A percentile compares a stretch with the other conserved stretches of the same genome.
These are phyloP conservation scores for Lasiodiplodia citricola DNA, from an alignment of 2,329 filamentous ascomycete species.

Conservation along the genomic window DNA sequence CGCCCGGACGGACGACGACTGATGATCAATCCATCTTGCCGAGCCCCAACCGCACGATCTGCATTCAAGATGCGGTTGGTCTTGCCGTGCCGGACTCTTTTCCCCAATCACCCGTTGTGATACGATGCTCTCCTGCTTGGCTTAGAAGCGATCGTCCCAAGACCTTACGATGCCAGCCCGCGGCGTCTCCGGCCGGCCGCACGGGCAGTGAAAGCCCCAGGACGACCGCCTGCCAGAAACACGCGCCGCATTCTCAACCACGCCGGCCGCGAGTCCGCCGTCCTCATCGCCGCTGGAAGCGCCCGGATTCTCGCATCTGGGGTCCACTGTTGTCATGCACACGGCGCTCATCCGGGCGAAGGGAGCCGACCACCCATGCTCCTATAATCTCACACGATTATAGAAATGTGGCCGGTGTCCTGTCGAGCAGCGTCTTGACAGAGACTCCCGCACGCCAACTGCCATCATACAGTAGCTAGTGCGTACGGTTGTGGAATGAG, in stretches of 20 bases:
- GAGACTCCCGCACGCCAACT: not conserved
- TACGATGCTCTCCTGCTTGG: conserved; percentile 18
- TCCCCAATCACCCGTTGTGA: not conserved
- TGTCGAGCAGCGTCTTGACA: not conserved
- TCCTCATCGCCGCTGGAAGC: not conserved
- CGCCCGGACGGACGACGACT: conserved; percentile 1
- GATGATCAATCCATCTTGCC: conserved; percentile 16
- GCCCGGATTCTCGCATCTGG: conserved; percentile 1
- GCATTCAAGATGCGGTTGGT: conserved; percentile 8
- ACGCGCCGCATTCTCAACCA: not conserved
- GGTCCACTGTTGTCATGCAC: conserved; percentile 7
- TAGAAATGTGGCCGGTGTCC: conserved; percentile 6
- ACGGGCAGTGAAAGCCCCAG: conserved; percentile 10
- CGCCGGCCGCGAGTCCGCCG: not conserved
- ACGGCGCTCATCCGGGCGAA: conserved; percentile 11
- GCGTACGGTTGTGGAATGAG: not conserved
- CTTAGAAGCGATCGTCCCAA: conserved; percentile 13
- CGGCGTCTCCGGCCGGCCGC: not conserved
- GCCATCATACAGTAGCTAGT: not conserved
- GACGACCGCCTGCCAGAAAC: not conserved
- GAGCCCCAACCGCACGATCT: conserved; percentile 13
- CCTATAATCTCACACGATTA: not conserved
- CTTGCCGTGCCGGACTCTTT: conserved; percentile 7
- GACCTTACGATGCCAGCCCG: conserved; percentile 4
- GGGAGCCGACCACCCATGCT: not conserved